phyloP scores from a whole-genome alignment of 257 asterid species.

The Plantago ovata region DNA sequence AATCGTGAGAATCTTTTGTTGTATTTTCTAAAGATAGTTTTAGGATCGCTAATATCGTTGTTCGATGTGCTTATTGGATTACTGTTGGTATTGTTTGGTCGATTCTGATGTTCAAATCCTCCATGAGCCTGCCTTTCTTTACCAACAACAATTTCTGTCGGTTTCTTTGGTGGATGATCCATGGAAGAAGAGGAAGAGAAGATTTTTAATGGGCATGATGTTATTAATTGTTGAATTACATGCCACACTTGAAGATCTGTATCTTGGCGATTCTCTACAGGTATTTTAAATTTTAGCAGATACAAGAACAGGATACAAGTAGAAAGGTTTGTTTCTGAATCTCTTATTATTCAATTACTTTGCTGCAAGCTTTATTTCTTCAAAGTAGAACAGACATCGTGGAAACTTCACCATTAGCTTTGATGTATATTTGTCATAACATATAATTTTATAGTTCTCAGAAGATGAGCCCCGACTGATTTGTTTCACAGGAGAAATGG shows the following conservation, averaged over 20 bases:
- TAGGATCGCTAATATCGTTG: too few relatives aligned
- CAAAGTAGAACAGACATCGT: too few relatives aligned
- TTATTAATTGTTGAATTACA: constrained; percentile 84
- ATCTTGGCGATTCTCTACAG: constrained; percentile 93
- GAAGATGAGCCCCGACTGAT: constrained; percentile 3
- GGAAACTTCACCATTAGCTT: too few relatives aligned
- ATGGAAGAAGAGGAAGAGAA: constrained; percentile 99
- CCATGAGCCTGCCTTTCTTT: constrained; percentile 8
- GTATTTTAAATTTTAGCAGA: constrained; percentile 30
- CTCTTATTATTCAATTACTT: too few relatives aligned
- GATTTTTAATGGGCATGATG: constrained; percentile 89
- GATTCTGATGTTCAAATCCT: too few relatives aligned
- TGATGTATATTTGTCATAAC: background rate
- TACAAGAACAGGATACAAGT: background rate
- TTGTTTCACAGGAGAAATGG: constrained; percentile 72
- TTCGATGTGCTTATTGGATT: too few relatives aligned
- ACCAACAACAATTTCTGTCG: constrained; percentile 29
- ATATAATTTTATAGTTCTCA: constrained; percentile 4
- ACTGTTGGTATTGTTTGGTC: too few relatives aligned
- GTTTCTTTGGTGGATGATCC: constrained; percentile 86
- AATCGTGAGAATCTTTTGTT: background rate
- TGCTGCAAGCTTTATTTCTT: too few relatives aligned
- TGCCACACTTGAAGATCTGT: constrained; percentile 90
- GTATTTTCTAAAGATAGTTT: background rate
- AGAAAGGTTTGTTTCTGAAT: too few relatives aligned